These are phyloP conservation scores for Ophiostoma ips DNA, from an alignment of 2,329 filamentous ascomycete species.

Conservation along the genomic window DNA sequence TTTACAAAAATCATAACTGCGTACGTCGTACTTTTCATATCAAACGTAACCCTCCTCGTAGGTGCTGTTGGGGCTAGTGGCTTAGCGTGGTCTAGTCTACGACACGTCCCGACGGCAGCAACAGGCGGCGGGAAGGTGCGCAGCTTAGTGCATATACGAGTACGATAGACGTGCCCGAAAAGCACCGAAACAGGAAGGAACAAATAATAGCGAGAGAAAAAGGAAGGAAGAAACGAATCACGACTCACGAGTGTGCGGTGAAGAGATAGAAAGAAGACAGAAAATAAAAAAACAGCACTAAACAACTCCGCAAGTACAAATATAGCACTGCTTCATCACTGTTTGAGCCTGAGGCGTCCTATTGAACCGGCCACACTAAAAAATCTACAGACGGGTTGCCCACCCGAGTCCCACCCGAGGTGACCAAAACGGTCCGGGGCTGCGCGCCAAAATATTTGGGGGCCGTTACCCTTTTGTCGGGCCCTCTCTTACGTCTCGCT, in stretches of 20 bases:
- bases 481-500: constrained; percentile 2
- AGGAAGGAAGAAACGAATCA: not conserved
- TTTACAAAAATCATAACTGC: no score
- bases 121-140: constrained; percentile 11
- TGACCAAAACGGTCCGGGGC: not conserved
- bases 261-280: no score
- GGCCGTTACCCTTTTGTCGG: constrained; percentile 9
- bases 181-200: not conserved
- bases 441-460: constrained; percentile 6
- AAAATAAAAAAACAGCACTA: no score
- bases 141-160: constrained; percentile 10
- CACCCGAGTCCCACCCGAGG: not conserved
- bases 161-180: constrained; percentile 1
- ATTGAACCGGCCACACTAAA: no score
- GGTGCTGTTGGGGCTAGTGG: constrained; percentile 9
- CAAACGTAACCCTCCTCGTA: no score
- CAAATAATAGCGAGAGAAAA: no score
- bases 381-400: no score
- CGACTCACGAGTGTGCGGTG: no score
- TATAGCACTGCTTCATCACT: no score
- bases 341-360: no score
- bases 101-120: constrained; percentile 13
- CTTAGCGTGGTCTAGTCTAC: constrained; percentile 6
- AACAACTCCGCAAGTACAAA: no score
- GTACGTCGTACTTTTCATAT: no score